These are phyloP conservation scores for Rhododendron williamsianum DNA, from an alignment of 148 eudicot species.

Conservation along the genomic window DNA sequence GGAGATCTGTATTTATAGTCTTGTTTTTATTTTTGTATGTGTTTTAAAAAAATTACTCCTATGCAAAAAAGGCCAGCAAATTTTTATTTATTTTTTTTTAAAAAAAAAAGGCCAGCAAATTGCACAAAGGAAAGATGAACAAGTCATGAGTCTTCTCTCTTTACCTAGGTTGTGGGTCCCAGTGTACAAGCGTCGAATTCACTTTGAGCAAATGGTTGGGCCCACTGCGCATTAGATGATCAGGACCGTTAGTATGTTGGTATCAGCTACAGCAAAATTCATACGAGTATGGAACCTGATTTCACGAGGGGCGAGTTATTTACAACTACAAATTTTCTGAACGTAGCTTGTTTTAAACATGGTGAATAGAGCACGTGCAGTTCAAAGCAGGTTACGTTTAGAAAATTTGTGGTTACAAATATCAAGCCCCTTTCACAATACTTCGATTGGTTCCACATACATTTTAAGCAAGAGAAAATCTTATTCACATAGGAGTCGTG, in stretches of 20 bases:
- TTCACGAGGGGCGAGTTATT: background rate
- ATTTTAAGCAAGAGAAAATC: too few relatives aligned
- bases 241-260: background rate
- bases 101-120: background rate
- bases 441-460: too few relatives aligned
- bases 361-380: too few relatives aligned
- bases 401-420: too few relatives aligned
- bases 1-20: too few relatives aligned
- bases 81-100: too few relatives aligned
- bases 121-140: background rate
- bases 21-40: background rate
- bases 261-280: background rate
- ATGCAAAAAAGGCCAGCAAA: background rate
- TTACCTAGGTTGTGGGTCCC: background rate
- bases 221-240: background rate
- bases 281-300: background rate
- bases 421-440: background rate
- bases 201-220: background rate
- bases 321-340: too few relatives aligned
- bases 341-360: too few relatives aligned
- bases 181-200: background rate
- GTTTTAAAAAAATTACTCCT: background rate
- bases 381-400: too few relatives aligned
- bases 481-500: too few relatives aligned
- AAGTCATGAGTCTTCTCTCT: background rate